A percentile compares a stretch with the other conserved stretches of the same genome.
Evolutionary conservation across 805 yeast genomes (phyloP).

Genomic region (Dipodascus geniculatus): DNA sequence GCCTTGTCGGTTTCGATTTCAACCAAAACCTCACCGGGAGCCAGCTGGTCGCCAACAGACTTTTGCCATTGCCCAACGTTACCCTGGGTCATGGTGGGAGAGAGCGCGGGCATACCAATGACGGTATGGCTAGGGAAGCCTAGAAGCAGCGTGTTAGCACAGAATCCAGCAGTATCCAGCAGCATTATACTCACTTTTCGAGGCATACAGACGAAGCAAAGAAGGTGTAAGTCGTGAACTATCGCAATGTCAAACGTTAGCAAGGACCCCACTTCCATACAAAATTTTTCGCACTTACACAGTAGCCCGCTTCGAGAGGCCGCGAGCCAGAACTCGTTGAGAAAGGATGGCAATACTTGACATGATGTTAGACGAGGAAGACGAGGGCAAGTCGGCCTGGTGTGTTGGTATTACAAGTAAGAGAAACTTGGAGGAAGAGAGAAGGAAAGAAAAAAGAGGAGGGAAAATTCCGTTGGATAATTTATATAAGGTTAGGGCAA

Average conservation of each 20-base stretch:
- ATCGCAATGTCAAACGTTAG: background rate
- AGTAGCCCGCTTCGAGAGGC: constrained; percentile 2
- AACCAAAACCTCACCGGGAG: constrained; percentile 90
- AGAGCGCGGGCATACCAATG: constrained; percentile 95
- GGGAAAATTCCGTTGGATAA: background rate
- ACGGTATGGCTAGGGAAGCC: constrained; percentile 73
- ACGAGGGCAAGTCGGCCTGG: too few species aligned
- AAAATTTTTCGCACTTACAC: constrained; percentile 5
- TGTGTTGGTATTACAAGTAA: too few species aligned
- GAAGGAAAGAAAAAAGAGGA: background rate
- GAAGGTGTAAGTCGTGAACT: constrained; percentile 9
- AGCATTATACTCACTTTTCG: constrained; percentile 22
- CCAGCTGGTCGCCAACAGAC: constrained; percentile 73
- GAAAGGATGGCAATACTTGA: constrained; percentile 11
- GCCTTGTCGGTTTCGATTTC: constrained; percentile 98
- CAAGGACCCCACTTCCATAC: background rate
- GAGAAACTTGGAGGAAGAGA: background rate
- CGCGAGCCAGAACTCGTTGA: constrained; percentile 8
- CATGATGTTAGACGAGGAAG: background rate
- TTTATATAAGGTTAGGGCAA: background rate
- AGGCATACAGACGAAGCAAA: constrained; percentile 26
- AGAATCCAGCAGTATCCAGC: background rate
- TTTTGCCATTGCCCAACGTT: constrained; percentile 84
- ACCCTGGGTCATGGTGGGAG: constrained; percentile 99
- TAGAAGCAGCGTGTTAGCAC: constrained; percentile 3